Evolutionary conservation across 495 filamentous ascomycete genomes (phyloP), one percentile per base, ranked within the genome.

Genomic region (Usnea hakonensis): DNA sequence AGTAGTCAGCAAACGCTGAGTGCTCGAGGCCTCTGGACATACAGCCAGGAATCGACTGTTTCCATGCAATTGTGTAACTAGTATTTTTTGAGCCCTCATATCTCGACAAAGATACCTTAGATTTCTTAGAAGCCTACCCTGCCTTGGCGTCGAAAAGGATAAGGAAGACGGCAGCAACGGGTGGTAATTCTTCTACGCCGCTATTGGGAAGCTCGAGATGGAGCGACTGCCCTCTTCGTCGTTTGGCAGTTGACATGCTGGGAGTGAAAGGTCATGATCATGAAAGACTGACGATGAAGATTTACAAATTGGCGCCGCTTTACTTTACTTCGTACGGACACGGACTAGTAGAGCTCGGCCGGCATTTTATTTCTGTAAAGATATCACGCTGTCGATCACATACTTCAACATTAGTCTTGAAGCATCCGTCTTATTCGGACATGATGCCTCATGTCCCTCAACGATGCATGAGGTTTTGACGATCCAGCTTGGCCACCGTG

Each of bases 391-490:
- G n/a, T n/a, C n/a, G n/a, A 0, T 30, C 4, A 5, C 46, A 28
- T 11, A 28, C 23, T 48, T 50, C 46, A 5, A 30, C 46, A 32
- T 30, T 5, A 16, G 19, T 32, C 23, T 28, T n/a, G n/a, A n/a
- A 11, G 11, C 14, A 38, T 32, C 32, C 13, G 32, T 26, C 17
- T 28, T 2, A 8, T 32, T 32, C 28, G 1, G 48, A 32, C 19
- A 52, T 52, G 28, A 52, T 32, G 11, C 26, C 28, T 9, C 7
- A 19, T 23, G 5, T 59, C 26, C 17, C 40, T 33, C 36, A 50
- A 70, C 61, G 11, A 99, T 99, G 94, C 91, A 95, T 76, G 94
- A 99, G 72, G 91, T 97, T 63, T 80, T 99, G 61, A 96, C 94
- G 2, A 76, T 97, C 48, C 94, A 99, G 76, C 83, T 97, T 58